A percentile compares a stretch with the other conserved stretches of the same genome.
Evolutionary conservation across 177 flowering plant species (phyloP).

Genomic region (Vitis hybrid): DNA sequence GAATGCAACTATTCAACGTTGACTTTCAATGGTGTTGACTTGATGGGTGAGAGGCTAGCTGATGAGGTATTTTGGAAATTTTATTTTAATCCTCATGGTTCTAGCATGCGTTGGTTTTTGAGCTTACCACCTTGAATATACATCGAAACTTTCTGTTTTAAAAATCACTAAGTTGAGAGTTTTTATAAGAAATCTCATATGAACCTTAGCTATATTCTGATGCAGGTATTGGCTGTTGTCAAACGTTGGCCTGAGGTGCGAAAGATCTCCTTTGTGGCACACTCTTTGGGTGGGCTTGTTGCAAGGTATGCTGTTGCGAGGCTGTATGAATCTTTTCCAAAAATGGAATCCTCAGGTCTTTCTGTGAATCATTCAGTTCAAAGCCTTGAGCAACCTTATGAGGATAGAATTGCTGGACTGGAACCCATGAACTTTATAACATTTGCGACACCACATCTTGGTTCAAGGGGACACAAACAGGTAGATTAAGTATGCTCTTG

Average conservation of each 20-base stretch:
- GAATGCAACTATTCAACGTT: conserved; percentile 71
- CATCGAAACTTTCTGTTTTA: not conserved
- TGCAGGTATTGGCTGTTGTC: conserved; percentile 75
- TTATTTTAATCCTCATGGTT: conserved; percentile 2
- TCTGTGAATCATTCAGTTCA: conserved; percentile 16
- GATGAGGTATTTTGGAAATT: conserved; percentile 69
- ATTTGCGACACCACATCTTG: conserved; percentile 95
- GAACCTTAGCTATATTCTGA: conserved; percentile 1
- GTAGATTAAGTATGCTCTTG: conserved; percentile 31
- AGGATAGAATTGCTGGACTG: conserved; percentile 77
- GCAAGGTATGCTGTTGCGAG: conserved; percentile 92
- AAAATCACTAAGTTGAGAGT: not conserved
- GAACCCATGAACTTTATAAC: conserved; percentile 95
- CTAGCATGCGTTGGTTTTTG: not conserved
- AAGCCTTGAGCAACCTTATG: conserved; percentile 31
- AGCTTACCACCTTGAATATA: not conserved
- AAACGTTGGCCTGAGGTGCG: conserved; percentile 57
- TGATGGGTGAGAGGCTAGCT: conserved; percentile 94
- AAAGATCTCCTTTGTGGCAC: conserved; percentile 93
- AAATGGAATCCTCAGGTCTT: conserved; percentile 21
- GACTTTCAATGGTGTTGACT: conserved; percentile 96
- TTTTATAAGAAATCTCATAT: not conserved
- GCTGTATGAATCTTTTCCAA: conserved; percentile 43
- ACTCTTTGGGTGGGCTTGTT: conserved; percentile 92
- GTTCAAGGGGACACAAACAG: conserved; percentile 90